Conservation (phyloP, 1,284 basidiomycete genomes). For the Ganoderma meredithae region DNA sequence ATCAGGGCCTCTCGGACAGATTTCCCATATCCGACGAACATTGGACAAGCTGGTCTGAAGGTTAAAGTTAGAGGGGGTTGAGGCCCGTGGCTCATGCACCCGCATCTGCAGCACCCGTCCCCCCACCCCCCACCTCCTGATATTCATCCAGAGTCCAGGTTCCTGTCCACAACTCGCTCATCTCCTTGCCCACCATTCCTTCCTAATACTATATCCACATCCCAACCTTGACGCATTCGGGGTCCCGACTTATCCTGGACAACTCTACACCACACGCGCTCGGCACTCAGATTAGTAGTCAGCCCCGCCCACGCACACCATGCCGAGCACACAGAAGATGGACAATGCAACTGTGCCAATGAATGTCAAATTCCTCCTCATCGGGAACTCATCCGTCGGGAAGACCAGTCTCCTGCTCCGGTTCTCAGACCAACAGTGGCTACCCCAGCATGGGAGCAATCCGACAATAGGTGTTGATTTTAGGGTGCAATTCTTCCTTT, state of each 20-base stretch:
- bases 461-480: conserved; percentile 94
- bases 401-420: conserved; percentile 90
- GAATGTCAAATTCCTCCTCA: conserved; percentile 77
- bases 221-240: background rate
- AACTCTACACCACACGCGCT: background rate
- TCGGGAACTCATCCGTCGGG: conserved; percentile 92
- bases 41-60: too few relatives aligned
- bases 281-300: too few relatives aligned
- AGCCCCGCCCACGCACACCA: background rate
- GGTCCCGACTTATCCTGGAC: background rate
- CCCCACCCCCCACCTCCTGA: too few relatives aligned
- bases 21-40: too few relatives aligned
- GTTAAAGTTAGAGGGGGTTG: too few relatives aligned
- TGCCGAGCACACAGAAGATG: background rate
- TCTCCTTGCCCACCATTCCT: too few relatives aligned
- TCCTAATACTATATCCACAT: too few relatives aligned
- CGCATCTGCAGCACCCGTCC: too few relatives aligned
- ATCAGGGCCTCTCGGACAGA: too few relatives aligned
- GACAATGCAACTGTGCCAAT: conserved; percentile 46
- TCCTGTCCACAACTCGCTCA: too few relatives aligned
- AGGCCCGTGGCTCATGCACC: too few relatives aligned
- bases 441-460: conserved; percentile 93
- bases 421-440: conserved; percentile 97
- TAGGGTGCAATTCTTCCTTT: conserved; percentile 57
- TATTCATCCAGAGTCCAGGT: too few relatives aligned